These are phyloP conservation scores for Zoysia japonica DNA, from an alignment of 176 grass and related monocot species.

Conservation along the genomic window DNA sequence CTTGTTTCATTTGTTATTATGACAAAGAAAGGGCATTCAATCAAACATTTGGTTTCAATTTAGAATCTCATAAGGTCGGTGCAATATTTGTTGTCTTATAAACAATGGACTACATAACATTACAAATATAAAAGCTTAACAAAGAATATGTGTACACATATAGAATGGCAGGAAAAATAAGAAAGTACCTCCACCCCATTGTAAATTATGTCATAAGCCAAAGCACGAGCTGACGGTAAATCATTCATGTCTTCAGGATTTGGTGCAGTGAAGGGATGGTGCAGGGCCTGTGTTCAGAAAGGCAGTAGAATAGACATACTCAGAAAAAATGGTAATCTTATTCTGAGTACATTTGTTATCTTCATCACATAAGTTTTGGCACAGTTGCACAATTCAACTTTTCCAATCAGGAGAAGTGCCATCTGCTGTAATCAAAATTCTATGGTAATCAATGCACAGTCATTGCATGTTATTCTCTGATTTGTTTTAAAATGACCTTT, in stretches of 20 bases:
- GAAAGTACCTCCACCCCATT: slow-evolving; percentile 83
- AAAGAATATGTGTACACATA: slow-evolving; percentile 10
- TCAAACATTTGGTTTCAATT: not conserved
- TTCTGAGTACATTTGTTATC: not conserved
- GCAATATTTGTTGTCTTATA: slow-evolving; percentile 3
- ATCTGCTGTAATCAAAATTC: not conserved
- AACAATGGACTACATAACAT: not conserved
- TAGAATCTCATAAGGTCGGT: not conserved
- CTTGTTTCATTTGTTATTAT: not conserved
- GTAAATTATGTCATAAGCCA: slow-evolving; percentile 98
- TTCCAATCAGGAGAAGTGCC: not conserved
- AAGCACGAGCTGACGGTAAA: slow-evolving; percentile 72
- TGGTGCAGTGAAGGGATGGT: slow-evolving; percentile 98
- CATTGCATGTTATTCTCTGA: slow-evolving; percentile 19
- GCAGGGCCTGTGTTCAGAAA: slow-evolving; percentile 62
- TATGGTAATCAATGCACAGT: not conserved
- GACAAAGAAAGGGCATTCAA: not conserved
- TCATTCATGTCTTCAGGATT: slow-evolving; percentile 94
- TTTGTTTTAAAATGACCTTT: not conserved
- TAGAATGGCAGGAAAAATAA: slow-evolving; percentile 3
- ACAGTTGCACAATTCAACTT: not conserved
- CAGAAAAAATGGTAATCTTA: not conserved
- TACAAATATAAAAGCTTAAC: slow-evolving; percentile 15
- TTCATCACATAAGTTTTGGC: not conserved
- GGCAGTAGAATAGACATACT: slow-evolving; percentile 17